phyloP scores from a whole-genome alignment of 73 alveolate genomes.

The Paramecium tetraurelia region DNA sequence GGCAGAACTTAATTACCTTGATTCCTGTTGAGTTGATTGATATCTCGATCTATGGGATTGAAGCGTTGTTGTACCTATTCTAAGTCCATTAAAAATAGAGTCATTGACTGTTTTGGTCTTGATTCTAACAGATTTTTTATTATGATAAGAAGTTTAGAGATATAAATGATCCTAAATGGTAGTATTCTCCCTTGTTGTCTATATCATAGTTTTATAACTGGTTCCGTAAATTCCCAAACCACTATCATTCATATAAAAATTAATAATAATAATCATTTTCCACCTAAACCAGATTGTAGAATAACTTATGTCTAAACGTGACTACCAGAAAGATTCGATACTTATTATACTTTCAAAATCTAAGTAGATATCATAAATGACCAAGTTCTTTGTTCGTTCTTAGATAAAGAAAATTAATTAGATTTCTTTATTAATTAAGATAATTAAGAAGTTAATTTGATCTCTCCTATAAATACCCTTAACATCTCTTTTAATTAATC shows the following conservation, averaged over 20 bases:
- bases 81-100: background rate
- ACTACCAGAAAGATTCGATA: background rate
- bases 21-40: background rate
- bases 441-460: too few species aligned
- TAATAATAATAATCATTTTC: background rate
- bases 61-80: background rate
- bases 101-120: background rate
- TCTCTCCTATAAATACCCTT: too few species aligned
- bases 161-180: background rate
- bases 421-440: too few species aligned
- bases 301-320: background rate
- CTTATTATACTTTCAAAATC: background rate
- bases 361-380: background rate
- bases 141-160: background rate
- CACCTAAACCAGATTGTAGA: background rate
- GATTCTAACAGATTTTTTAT: background rate
- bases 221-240: slow-evolving; percentile 3
- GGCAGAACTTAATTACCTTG: background rate
- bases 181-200: background rate
- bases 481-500: too few species aligned
- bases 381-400: background rate
- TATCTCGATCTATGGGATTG: slow-evolving; percentile 15
- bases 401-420: background rate
- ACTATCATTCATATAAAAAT: background rate
- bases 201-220: background rate